Conservation (phyloP, 2,329 filamentous ascomycete genomes). For the Neofusicoccum ribis region DNA sequence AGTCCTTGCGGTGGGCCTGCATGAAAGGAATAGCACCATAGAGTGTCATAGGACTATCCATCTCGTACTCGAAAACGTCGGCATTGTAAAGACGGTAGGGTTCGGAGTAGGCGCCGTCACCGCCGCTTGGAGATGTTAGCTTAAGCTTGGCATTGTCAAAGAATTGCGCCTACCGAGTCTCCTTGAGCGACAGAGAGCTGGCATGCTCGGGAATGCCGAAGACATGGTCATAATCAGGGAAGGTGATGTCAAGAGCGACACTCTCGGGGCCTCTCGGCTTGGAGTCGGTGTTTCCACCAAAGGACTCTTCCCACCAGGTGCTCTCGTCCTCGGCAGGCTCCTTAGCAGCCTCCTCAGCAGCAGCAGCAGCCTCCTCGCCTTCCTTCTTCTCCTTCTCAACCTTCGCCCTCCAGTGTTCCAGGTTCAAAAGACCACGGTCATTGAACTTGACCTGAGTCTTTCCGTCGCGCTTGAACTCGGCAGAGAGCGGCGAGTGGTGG, state of each 20-base stretch:
- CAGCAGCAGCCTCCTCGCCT: slow-evolving; percentile 47
- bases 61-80: slow-evolving; percentile 96
- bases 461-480: slow-evolving; percentile 85
- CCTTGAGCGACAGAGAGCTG: slow-evolving; percentile 80
- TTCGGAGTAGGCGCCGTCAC: slow-evolving; percentile 79
- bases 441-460: slow-evolving; percentile 84
- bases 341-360: slow-evolving; percentile 39
- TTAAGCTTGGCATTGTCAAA: slow-evolving; percentile 4
- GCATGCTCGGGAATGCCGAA: slow-evolving; percentile 94
- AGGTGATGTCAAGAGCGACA: slow-evolving; percentile 85
- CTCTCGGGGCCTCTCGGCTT: slow-evolving; percentile 96
- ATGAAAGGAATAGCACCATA: slow-evolving; percentile 98
- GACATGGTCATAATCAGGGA: slow-evolving; percentile 87
- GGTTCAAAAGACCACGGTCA: slow-evolving; percentile 81
- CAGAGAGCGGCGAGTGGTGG: slow-evolving; percentile 75
- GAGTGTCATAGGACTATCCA: slow-evolving; percentile 96
- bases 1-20: slow-evolving; percentile 93
- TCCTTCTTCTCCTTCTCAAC: slow-evolving; percentile 64
- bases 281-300: slow-evolving; percentile 90
- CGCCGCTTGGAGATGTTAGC: slow-evolving; percentile 53
- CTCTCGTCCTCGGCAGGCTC: slow-evolving; percentile 68
- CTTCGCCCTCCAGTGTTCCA: slow-evolving; percentile 95
- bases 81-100: slow-evolving; percentile 95
- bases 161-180: slow-evolving; percentile 63
- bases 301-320: slow-evolving; percentile 97